phyloP scores from a whole-genome alignment of 176 grass and related monocot genomes.

The Zoysia pacifica region DNA sequence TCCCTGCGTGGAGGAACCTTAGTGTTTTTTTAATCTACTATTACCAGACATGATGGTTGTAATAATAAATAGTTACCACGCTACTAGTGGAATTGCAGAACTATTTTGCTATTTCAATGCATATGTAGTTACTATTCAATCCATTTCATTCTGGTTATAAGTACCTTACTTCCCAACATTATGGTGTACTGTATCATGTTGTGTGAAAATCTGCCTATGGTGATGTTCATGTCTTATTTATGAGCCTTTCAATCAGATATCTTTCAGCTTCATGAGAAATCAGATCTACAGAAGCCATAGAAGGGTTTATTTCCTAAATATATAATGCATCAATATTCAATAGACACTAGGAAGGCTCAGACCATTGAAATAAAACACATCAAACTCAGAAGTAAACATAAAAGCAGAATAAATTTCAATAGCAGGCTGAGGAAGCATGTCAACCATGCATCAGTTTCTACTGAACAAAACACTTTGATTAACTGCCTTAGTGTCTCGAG shows the following conservation, averaged over 20 bases:
- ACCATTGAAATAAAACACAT: slow-evolving; percentile 6
- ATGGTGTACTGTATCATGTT: slow-evolving; percentile 37
- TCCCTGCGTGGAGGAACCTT: slow-evolving; percentile 30
- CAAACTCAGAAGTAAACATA: not conserved
- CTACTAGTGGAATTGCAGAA: slow-evolving; percentile 55
- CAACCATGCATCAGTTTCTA: not conserved
- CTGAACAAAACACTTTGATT: not conserved
- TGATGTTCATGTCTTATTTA: slow-evolving; percentile 24
- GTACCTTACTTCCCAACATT: slow-evolving; percentile 41
- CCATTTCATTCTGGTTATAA: slow-evolving; percentile 29
- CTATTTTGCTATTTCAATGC: slow-evolving; percentile 46
- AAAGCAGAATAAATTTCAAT: slow-evolving; percentile 27
- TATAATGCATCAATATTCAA: not conserved
- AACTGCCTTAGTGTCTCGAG: slow-evolving; percentile 10
- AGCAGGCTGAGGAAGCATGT: not conserved
- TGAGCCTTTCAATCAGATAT: not conserved
- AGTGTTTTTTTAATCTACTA: slow-evolving; percentile 61
- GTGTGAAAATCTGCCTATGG: slow-evolving; percentile 34
- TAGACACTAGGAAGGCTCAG: not conserved
- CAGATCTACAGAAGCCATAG: not conserved
- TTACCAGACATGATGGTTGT: slow-evolving; percentile 69
- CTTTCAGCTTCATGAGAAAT: not conserved
- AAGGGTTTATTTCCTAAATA: not conserved
- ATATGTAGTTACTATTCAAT: slow-evolving; percentile 47
- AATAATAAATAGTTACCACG: slow-evolving; percentile 75